phyloP scores from a whole-genome alignment of 2,329 filamentous ascomycete genomes.

The Grosmannia huntii region DNA sequence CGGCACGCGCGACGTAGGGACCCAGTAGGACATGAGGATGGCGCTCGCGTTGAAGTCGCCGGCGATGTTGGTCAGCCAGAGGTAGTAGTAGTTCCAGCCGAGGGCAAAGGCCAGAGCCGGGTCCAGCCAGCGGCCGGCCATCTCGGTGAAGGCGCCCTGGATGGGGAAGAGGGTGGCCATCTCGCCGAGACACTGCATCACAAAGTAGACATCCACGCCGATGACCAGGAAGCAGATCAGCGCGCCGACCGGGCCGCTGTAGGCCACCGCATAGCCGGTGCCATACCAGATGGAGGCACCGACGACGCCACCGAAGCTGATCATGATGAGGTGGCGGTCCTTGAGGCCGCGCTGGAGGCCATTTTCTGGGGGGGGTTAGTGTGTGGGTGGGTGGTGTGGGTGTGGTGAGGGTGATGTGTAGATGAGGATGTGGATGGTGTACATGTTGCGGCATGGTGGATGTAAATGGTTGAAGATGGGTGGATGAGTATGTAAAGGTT shows the following conservation, averaged over 20 bases:
- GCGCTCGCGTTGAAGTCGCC: conserved; percentile 10
- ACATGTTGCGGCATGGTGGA: too few species aligned
- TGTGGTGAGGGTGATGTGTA: too few species aligned
- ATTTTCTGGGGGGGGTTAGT: background rate
- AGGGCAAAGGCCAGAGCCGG: conserved; percentile 43
- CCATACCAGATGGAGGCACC: conserved; percentile 13
- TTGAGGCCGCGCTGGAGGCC: conserved; percentile 7
- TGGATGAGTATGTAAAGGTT: too few species aligned
- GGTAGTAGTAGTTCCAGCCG: conserved; percentile 37
- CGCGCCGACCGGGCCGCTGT: conserved; percentile 19
- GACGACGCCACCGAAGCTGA: conserved; percentile 16
- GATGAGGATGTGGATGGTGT: too few species aligned
- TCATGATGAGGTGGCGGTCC: conserved; percentile 7
- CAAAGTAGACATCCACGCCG: conserved; percentile 11
- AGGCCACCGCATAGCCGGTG: conserved; percentile 18
- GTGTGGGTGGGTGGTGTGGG: too few species aligned
- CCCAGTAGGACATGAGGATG: conserved; percentile 32
- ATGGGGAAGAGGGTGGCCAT: conserved; percentile 45
- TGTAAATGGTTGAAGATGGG: too few species aligned
- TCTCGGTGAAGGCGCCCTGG: conserved; percentile 39
- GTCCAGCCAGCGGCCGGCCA: conserved; percentile 40
- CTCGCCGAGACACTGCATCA: conserved; percentile 36
- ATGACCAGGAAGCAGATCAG: conserved; percentile 20
- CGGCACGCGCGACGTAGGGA: conserved; percentile 22
- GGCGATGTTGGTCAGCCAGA: conserved; percentile 24